A percentile compares a stretch with the other conserved stretches of the same genome.
These are phyloP conservation scores for Parastagonospora nodorum DNA, from an alignment of 2,329 filamentous ascomycete genomes.

Conservation along the genomic window DNA sequence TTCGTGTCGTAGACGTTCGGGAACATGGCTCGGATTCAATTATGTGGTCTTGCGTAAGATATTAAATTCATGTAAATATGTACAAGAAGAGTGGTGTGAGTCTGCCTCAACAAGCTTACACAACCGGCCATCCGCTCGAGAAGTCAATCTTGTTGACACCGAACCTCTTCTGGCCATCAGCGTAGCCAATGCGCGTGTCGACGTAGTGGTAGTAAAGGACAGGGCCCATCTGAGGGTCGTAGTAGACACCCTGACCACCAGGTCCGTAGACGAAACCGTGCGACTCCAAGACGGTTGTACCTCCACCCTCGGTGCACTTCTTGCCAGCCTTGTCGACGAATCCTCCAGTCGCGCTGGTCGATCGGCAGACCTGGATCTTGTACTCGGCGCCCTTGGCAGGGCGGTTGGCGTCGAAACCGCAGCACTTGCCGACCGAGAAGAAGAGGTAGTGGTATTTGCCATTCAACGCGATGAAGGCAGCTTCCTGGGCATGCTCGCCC, in stretches of 20 bases:
- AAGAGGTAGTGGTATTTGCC: conserved; percentile 68
- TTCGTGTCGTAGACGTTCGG: too few relatives aligned
- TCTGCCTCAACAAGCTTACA: conserved; percentile 16
- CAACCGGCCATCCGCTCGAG: conserved; percentile 56
- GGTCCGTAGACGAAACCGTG: conserved; percentile 68
- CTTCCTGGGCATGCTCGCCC: conserved; percentile 62
- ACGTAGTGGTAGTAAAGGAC: conserved; percentile 69
- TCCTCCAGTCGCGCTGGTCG: conserved; percentile 54
- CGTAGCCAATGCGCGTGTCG: conserved; percentile 59
- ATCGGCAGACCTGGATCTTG: conserved; percentile 68
- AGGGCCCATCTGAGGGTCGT: conserved; percentile 55
- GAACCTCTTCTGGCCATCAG: conserved; percentile 57
- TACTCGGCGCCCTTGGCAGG: conserved; percentile 67
- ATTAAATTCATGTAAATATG: background rate
- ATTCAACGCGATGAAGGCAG: conserved; percentile 60
- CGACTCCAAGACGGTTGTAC: conserved; percentile 64
- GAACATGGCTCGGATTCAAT: too few relatives aligned
- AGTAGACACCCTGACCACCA: conserved; percentile 66
- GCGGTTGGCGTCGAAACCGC: conserved; percentile 58
- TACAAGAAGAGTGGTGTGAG: background rate
- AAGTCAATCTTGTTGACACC: conserved; percentile 59
- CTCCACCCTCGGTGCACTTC: conserved; percentile 61
- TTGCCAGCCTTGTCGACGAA: conserved; percentile 63
- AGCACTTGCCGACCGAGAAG: conserved; percentile 66
- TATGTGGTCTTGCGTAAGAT: too few relatives aligned